Base-by-base conservation (phyloP, 805 yeast species). In the Pichia exigua region DNA sequence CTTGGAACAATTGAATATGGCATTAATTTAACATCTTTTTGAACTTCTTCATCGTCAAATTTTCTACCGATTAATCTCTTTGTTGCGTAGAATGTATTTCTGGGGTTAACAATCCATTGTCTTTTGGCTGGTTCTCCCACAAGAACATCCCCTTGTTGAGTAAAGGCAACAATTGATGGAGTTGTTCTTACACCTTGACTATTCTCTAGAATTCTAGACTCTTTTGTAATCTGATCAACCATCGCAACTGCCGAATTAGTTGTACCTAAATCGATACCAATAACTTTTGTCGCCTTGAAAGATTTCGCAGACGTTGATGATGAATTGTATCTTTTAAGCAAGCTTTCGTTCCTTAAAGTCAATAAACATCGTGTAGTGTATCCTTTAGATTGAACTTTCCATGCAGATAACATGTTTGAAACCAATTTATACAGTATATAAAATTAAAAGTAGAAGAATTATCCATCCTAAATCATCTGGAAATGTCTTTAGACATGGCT, bases 91-190 rank as follows among this genome's bases (percentile, higher is more conserved):
- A 90, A 78, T 51, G 97, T 90, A 78, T 90, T 91, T 67, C 85
- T 89, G 52, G 95, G 95, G 79, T 90, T 90, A 59, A 90, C 89
- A 49, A 89, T 91, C 55, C 96, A 95, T 74, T 90, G 97, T 68
- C 97, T 87, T 77, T 90, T 91, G 63, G 97, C 97, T 59, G 95
- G 89, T 54, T 84, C 87, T 73, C 97, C 97, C 55, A 90, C 96
- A 55, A 90, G 74, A 65, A 95, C 83, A 73, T 87, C 95, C 54
- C 92, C 94, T n/a, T 56, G 57, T 69, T 85, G 83, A 59, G 94
- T 85, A 81, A 90, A 90, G 50, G 97, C 97, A 54, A 90, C 97
- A 44, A 90, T 88, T 38, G 97, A 91, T 32, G 97, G 97, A 21
- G 96, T 89, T 48, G 95, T 83, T 62, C 89, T 76, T 46, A 79